Base-by-base conservation (phyloP, 2,329 filamentous ascomycete genomes). In the Fusarium nodosum region DNA sequence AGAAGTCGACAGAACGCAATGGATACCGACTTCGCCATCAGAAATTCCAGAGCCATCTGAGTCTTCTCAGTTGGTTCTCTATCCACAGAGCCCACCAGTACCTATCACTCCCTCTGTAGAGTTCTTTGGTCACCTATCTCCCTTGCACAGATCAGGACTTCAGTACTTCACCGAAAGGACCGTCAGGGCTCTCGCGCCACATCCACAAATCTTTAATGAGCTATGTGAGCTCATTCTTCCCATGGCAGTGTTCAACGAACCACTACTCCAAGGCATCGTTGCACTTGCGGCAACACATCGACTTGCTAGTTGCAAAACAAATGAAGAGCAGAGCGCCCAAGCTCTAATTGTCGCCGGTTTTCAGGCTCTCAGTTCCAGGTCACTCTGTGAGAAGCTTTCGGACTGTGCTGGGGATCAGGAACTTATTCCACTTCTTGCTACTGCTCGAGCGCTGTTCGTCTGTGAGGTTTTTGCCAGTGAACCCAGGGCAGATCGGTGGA, bases 161-260 rank as follows among this genome's bases (percentile, higher is more conserved):
- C 67, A 69, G 39, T 69, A 69, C 30, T 69, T 69, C 28, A 69
- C 66, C 22, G 67, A 69, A 51, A 44, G 67, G 36, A 69, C 67
- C 7, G 54, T 69, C 42, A 59, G 59, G 26, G 67, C 51, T 11
- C 66, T 69, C 18, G 67, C 66, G 0, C 67, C 67, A 1, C 67
- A 69, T 26, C 67, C 67, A 4, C 53, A 64, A 30, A 59, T 69
- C 4, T 69, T 69, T 11, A 44, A 69, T 15, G 67, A 69, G 26
- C 13, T 69, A 45, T 69, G 67, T 31, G 63, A 67, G 13, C 36
- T 69, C 13, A 69, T 69, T 11, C 36, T 69, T 0, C 67, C 67
- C 2, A 69, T 69, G 67, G 66, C 66, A 4, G 51, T 70, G n/a
- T 68, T 68, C 15, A 67, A 64, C 7, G 67, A 69, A 5, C 57